Conservation (phyloP, 2,329 filamentous ascomycete genomes). For the Colletotrichum cordylinicola region DNA sequence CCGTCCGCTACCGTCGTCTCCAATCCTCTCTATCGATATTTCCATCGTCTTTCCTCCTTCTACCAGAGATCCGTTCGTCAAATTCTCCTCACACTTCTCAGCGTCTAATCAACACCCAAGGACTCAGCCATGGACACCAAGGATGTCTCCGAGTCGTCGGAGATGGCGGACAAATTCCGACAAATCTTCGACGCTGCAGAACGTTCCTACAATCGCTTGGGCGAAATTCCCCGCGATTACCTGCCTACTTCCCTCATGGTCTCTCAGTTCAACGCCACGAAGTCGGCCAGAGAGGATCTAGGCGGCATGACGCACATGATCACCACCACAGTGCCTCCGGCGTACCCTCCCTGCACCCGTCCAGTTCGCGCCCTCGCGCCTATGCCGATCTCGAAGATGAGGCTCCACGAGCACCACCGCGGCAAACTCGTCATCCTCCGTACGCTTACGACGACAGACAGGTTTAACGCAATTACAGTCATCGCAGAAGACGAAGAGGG, state of each 20-base stretch:
- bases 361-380: constrained; percentile 23
- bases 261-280: neutral
- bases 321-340: neutral
- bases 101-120: neutral
- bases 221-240: neutral
- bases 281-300: neutral
- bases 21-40: neutral
- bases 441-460: constrained; percentile 23
- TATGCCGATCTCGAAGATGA: constrained; percentile 33
- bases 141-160: neutral
- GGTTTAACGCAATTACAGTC: constrained; percentile 25
- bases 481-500: constrained; percentile 45
- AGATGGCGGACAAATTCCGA: neutral
- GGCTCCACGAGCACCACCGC: constrained; percentile 33
- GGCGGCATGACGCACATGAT: neutral
- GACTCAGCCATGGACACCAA: neutral
- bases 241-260: neutral
- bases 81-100: neutral
- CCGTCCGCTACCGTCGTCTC: neutral
- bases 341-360: constrained; percentile 29
- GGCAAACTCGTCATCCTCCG: constrained; percentile 25
- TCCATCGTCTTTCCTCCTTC: neutral
- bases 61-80: neutral
- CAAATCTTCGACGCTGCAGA: neutral
- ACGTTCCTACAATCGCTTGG: neutral